phyloP scores from a whole-genome alignment of 768 basidiomycete species.

The Tricholoma sp. region DNA sequence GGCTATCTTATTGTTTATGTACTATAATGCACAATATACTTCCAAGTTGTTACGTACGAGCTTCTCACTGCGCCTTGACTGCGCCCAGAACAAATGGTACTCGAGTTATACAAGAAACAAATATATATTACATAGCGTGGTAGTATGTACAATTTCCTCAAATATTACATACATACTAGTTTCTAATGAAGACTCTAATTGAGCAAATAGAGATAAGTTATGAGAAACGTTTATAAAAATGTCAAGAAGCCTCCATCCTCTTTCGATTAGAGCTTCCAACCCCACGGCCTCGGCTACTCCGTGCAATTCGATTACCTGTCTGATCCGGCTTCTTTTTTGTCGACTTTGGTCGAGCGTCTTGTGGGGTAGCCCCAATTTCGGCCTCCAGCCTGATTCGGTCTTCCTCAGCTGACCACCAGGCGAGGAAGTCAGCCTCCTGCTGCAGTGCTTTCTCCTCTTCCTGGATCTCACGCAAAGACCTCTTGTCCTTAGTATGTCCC shows the following conservation, averaged over 20 bases:
- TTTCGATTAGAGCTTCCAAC: background rate
- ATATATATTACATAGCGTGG: too few relatives aligned
- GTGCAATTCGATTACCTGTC: background rate
- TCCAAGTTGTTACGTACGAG: too few relatives aligned
- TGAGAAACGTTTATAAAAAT: background rate
- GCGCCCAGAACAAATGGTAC: too few relatives aligned
- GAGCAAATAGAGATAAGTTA: background rate
- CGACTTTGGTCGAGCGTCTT: background rate
- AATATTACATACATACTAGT: background rate
- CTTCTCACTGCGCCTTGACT: too few relatives aligned
- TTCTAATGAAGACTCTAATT: background rate
- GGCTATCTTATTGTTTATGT: too few relatives aligned
- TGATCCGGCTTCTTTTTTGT: slow-evolving; percentile 4
- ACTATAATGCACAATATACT: too few relatives aligned
- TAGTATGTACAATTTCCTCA: background rate
- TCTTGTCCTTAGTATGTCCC: slow-evolving; percentile 41
- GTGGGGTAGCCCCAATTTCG: slow-evolving; percentile 6
- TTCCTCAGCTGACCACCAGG: slow-evolving; percentile 88
- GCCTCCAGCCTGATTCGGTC: slow-evolving; percentile 53
- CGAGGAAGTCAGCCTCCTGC: slow-evolving; percentile 75
- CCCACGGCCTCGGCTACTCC: background rate
- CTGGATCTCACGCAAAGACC: slow-evolving; percentile 78
- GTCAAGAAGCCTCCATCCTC: background rate
- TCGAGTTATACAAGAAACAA: too few relatives aligned
- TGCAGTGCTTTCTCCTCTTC: slow-evolving; percentile 68